Base-by-base conservation (phyloP, 345 rosid species). In the Ceriops zippeliana region DNA sequence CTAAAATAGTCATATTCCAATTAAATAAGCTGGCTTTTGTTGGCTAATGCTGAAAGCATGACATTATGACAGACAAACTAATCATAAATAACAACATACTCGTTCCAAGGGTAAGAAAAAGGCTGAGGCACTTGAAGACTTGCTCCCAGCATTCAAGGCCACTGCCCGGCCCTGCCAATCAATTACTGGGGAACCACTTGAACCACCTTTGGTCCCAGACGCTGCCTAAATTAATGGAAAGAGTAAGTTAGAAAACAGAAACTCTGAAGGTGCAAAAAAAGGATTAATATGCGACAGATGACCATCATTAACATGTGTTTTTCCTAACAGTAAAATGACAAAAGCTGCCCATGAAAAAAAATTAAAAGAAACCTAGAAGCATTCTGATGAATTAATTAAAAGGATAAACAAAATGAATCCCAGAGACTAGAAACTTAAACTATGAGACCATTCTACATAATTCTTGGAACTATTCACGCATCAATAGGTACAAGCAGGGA, bases 161-260 rank as follows among this genome's bases (percentile, higher is more conserved):
- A 95, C 96, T 22, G 96, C 96, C 80, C 88, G 86, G 61, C 97
- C 99, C 85, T 87, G 91, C 84, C 91, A 84, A 83, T 95, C 93
- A 78, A 95, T 88, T 73, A 91, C 96, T 3, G 97, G 97, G 72
- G 99, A 95, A 73, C 99, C 99, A 82, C 99, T 95, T 72, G 99
- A 95, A 62, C 99, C 99, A 75, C 96, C 93, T 79, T 88, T 91
- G 26, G 97, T 91, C 68, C 99, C 99, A 10, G 96, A 91, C 65
- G 96, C 99, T 68, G 99, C 99, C 99, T 91, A 77, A 77, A 32
- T 67, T 32, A 65, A 62, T 10, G 72, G 31, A 34, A 68, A 58
- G 42, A 65, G 20, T 63, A 32, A 58, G 46, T 31, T 15, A 46
- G 58, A 65, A 62, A 64, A 62, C 19, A 20, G 6, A 22, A 16